These are phyloP conservation scores for Backusella macrospora DNA, from an alignment of 192 early-diverging fungal species.

Conservation along the genomic window DNA sequence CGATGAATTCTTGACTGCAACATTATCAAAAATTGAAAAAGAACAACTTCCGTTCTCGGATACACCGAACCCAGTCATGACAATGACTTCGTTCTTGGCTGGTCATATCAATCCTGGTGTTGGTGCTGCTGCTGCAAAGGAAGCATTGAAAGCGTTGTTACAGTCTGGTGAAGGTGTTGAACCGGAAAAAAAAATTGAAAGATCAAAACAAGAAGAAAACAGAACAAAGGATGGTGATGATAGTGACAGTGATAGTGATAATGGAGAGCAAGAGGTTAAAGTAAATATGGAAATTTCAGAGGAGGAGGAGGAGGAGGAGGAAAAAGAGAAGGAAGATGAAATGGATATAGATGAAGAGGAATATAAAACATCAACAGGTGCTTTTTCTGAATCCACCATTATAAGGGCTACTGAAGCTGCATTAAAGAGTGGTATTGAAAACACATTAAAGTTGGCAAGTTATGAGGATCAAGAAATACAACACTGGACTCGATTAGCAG, in stretches of 20 bases:
- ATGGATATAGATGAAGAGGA: slow-evolving; percentile 39
- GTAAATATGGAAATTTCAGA: background rate
- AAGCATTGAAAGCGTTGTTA: slow-evolving; percentile 73
- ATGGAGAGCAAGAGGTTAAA: background rate
- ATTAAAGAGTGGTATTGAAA: slow-evolving; percentile 85
- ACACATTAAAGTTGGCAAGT: slow-evolving; percentile 76
- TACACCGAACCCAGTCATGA: slow-evolving; percentile 90
- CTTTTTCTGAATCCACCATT: slow-evolving; percentile 48
- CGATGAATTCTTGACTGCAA: slow-evolving; percentile 66
- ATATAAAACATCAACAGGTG: slow-evolving; percentile 1
- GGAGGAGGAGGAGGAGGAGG: background rate
- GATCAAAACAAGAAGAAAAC: slow-evolving; percentile 9
- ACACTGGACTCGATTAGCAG: slow-evolving; percentile 75
- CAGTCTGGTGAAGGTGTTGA: slow-evolving; percentile 27
- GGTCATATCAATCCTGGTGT: slow-evolving; percentile 86
- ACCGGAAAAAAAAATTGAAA: background rate
- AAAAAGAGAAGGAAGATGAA: background rate
- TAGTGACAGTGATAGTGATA: too few relatives aligned
- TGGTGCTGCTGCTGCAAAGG: slow-evolving; percentile 84
- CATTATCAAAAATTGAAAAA: slow-evolving; percentile 33
- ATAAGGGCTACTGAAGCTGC: slow-evolving; percentile 80
- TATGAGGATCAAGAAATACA: slow-evolving; percentile 89
- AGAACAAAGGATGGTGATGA: background rate
- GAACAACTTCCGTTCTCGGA: slow-evolving; percentile 69
- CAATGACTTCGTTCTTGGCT: slow-evolving; percentile 85